Percentiles rank a stretch among this genome's conserved stretches.
Conservation (phyloP, 2,329 filamentous ascomycete species). For the Penicillium glabrum region DNA sequence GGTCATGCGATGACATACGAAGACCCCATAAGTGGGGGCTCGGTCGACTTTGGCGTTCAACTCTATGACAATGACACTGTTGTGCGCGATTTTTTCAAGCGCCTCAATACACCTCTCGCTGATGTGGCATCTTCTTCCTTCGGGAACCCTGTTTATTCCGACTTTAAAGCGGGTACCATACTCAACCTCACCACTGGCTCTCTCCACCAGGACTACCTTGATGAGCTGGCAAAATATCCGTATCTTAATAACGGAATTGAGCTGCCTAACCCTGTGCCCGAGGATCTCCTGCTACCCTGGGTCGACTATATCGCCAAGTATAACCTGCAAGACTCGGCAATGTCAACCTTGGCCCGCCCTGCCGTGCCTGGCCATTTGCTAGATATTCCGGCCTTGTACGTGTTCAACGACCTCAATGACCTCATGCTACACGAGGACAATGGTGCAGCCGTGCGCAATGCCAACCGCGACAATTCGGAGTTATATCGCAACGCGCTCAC, state of each 20-base stretch:
- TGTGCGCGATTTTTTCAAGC: neutral
- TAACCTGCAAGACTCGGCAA: neutral
- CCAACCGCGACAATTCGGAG: neutral
- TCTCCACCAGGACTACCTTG: neutral
- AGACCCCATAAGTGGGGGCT: conserved; percentile 15
- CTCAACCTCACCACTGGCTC: neutral
- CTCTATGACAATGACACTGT: neutral
- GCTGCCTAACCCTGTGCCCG: neutral
- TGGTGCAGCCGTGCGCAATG: neutral
- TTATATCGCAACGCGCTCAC: neutral
- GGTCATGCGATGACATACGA: conserved; percentile 27
- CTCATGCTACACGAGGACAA: too few species aligned
- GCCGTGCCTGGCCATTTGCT: neutral
- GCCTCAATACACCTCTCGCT: too few species aligned
- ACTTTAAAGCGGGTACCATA: neutral
- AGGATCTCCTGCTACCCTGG: neutral
- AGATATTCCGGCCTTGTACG: neutral
- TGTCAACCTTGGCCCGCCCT: neutral
- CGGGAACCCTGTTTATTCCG: neutral
- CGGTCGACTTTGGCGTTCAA: conserved; percentile 10
- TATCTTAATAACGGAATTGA: neutral
- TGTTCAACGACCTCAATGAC: neutral
- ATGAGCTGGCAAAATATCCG: neutral
- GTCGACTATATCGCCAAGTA: neutral
- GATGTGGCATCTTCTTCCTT: neutral